Evolutionary conservation across 1,139 yeast species (phyloP), one percentile per base, ranked within the genome.

Genomic region (Nakaseomyces kungkrabaensis): DNA sequence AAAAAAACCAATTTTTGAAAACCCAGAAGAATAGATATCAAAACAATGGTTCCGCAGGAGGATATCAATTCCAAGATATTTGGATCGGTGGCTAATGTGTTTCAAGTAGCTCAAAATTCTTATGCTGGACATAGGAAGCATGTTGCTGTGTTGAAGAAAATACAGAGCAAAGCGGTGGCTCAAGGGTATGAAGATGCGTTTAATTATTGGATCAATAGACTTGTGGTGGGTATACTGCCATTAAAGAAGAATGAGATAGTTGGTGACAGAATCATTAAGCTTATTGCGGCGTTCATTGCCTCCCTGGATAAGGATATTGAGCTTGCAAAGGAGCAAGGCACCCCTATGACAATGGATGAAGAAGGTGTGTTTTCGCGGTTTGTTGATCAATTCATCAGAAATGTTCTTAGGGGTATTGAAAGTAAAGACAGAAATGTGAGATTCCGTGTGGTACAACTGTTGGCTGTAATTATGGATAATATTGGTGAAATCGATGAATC

Each of bases 371-470:
- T 73, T 33, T 65, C 75, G 3, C 63, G 70, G 26, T 85, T 89
- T 59, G 75, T 84, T 13, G 81, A 82, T 51, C 73, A 72, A 55
- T 67, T 88, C 40, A 75, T 88, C 4, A 74, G 78, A 42, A 90
- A 85, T 65, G 69, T 88, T 41, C 67, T 85, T 27, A 74, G 82
- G 52, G 97, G 97, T 1, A 73, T 85, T 1, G 89, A 82, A 52
- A 84, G 96, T 9, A 80, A 78, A 57, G 86, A 85, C 62, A 81
- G 77, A 61, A 78, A 76, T 54, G 97, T 92, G 1, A 72, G 98
- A 46, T 89, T 78, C 62, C 73, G 97, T 50, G 84, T 83, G 6
- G 82, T 87, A 37, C 96, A 89, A 63, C 68, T 90, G 33, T 69
- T 92, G 48, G 89, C 94, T 0, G 79, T 79, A 46, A 70, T 86